These are phyloP conservation scores for Micromonas commoda DNA, from an alignment of 139 green algal species.

Conservation along the genomic window DNA sequence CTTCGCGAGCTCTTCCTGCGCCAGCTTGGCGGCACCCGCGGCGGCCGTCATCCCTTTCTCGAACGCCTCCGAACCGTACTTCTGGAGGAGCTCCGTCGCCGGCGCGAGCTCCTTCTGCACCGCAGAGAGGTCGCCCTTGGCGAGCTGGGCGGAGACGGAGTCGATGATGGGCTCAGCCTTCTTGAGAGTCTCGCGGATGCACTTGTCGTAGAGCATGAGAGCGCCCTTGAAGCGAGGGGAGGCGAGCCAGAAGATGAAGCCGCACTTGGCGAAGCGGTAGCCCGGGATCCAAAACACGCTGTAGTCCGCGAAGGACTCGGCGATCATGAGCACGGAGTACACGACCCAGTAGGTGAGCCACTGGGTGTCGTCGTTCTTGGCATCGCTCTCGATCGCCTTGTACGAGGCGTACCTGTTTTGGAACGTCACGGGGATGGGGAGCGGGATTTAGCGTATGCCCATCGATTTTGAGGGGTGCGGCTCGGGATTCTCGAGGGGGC, in stretches of 20 bases:
- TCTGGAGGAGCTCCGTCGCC: neutral
- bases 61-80: neutral
- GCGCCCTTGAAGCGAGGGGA: conserved; percentile 20
- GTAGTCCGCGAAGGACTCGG: conserved; percentile 11
- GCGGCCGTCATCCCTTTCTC: neutral
- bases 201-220: conserved; percentile 7
- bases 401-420: conserved; percentile 24
- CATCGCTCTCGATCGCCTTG: conserved; percentile 30
- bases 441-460: neutral
- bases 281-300: neutral
- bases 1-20: no score
- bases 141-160: neutral
- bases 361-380: conserved; percentile 18
- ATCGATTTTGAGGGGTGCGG: neutral
- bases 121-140: conserved; percentile 13
- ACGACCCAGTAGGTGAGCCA: conserved; percentile 40
- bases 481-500: neutral
- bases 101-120: conserved; percentile 14
- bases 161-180: neutral
- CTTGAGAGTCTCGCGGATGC: neutral
- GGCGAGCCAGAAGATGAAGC: neutral
- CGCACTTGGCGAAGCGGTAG: conserved; percentile 2
- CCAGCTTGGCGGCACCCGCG: no score
- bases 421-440: neutral
- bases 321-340: conserved; percentile 23